Base-by-base conservation (phyloP, 768 basidiomycete species). In the Ramaria sp. region DNA sequence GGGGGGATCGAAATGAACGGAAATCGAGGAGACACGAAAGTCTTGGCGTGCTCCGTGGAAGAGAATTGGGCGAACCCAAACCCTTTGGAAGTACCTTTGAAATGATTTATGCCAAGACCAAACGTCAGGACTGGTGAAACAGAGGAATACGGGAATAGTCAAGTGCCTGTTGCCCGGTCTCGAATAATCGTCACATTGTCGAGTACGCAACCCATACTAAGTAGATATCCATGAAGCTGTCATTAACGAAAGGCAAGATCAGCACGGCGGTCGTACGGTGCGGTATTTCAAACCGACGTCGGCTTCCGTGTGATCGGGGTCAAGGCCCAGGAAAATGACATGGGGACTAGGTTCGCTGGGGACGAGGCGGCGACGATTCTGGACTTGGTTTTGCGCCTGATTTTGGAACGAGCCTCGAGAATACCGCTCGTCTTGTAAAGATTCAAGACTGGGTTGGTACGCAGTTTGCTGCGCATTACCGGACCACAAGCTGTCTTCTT, bases 1-100 rank as follows among this genome's bases (percentile, higher is more conserved):
- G 91, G 90, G n/a, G 91, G 91, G 59, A 97, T 83, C 72, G 89
- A 83, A 27, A 97, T 81, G 70, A 91, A 91, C 1, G 92, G 95
- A 67, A 88, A 96, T 51, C 86, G 78, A 39, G 90, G 87, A 62
- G 91, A 85, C 68, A 99, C 85, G 68, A 97, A 98, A 12, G 87
- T 83, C 54, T 86, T 83, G 19, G 96, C 94, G 58, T 90, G 89
- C 63, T 90, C 89, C 57, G 86, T 76, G 62, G 77, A 84, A 43
- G 85, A 73, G 69, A 99, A 99, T 72, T 92, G 89, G 64, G 91
- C 94, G 71, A 99, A 99, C 58, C 93, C 96, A 68, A 97, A 97
- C 66, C 91, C 88, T 72, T 95, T 95, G 55, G 94, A 94, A 60
- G 78, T 73, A 83, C 91, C 91, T 92, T 84, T 71, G 73, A 57